Evolutionary conservation across 179 eudicot genomes (phyloP), one percentile per base, ranked within the genome.

Genomic region (Silene coronaria): DNA sequence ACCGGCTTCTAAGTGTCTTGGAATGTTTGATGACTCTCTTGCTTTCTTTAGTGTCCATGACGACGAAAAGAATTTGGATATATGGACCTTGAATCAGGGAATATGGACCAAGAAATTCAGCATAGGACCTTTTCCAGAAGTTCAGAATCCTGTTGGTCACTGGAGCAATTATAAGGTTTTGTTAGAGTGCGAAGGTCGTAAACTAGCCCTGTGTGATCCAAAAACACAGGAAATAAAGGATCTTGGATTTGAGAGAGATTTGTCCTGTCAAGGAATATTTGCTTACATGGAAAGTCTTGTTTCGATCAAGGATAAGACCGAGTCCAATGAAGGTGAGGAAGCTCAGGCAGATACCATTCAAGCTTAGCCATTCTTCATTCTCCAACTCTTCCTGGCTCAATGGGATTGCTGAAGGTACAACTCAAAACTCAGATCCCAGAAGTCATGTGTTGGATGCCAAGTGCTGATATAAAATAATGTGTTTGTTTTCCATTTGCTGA

Each of bases 271-370:
- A 46, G 75, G 77, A 74, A 10, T 59, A 51, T 74, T 27, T 60
- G 71, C 57, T 1, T 79, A 74, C 57, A 79, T 57, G 81, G 74
- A 74, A 28, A 74, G 74, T 61, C 68, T 67, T 19, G 78, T 79
- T 46, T 67, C 60, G 24, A 27, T 79, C 32, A 42, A 63, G 67
- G 42, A 63, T 63, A 28, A 63, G 67, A 28, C 32, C 19, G 32
- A 63, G 36, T 16, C 67, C 36, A 27, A 63, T 0, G 67, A 63
- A 27, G 67, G 17, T 28, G 67, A 63, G 36, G 67, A 63, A 63
- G 42, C 6, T 30, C 7, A 63, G 14, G 67, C 36, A 27, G 17
- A 28, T 27, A 16, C 5, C 38, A 21, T 1, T 10, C 10, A 27
- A 13, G 67, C 6, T 13, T 63, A 63, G 30, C 0, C 38, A 63